Evolutionary conservation across 305 asterid genomes (phyloP), one percentile per base, ranked within the genome.

Genomic region (Rubia balearica): DNA sequence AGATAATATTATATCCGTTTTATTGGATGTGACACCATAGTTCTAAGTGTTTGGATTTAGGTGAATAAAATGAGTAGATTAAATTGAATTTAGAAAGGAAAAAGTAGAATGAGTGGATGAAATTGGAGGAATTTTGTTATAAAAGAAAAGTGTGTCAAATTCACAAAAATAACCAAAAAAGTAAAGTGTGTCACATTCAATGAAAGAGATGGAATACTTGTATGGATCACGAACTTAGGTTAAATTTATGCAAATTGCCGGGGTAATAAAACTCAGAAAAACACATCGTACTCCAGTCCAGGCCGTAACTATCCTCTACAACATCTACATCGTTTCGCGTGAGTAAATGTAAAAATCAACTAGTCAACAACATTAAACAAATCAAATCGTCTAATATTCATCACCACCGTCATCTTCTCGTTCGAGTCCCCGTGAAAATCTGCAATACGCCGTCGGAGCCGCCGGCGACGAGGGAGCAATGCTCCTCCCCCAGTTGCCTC

Each of bases 401-500:
- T 22, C 6, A 11, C 33, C 67, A 43, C 61, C 27, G 22, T 24
- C 36, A 24, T 48, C 70, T 75, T 81, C 45, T 79, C 57, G 16
- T 5, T 62, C 77, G 72, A 36, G 62, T 56, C 6, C 96, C 92
- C 42, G 55, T 75, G 71, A 87, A 87, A 72, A 89, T 85, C 74
- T 82, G 87, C 85, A 92, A 73, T 10, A 81, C 86, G 55, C 98
- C 98, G 65, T 90, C 85, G 0, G 97, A 90, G 5, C 88, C 91
- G 0, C 96, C 98, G 36, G 96, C 91, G 69, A 92, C 92, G 59
- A 92, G 77, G 33, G 86, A 87, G 73, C 96, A 92, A 65, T 79
- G 76, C 59, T 83, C 90, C 16, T 78, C 92, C n/a, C 83, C 86
- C 69, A 56, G 75, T 80, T 86, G 91, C 75, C 89, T 79, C 98